A percentile compares a stretch with the other conserved stretches of the same genome.
These are phyloP conservation scores for Ceratocystis alfenasii DNA, from an alignment of 2,329 filamentous ascomycete species.

Conservation along the genomic window DNA sequence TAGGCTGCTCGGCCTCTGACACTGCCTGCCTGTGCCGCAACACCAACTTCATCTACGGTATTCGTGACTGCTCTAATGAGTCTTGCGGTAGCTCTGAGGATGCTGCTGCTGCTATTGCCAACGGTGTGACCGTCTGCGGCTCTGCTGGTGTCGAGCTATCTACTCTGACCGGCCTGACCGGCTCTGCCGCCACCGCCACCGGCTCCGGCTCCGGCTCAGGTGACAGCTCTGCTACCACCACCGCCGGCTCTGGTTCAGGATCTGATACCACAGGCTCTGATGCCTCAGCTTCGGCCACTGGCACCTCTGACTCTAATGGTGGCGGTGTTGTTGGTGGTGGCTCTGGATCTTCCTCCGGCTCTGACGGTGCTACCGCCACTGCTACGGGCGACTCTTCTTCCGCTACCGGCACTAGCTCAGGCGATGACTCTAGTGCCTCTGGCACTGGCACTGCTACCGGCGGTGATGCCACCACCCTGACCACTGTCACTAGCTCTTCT, in stretches of 20 bases:
- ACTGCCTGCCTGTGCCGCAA: constrained; percentile 38
- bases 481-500: constrained; percentile 25
- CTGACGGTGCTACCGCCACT: neutral
- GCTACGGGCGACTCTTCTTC: neutral
- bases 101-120: constrained; percentile 31
- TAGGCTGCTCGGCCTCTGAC: constrained; percentile 37
- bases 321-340: neutral
- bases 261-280: constrained; percentile 9
- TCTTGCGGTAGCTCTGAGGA: constrained; percentile 31
- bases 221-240: neutral
- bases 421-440: constrained; percentile 13
- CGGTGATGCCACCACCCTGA: constrained; percentile 23
- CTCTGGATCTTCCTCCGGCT: constrained; percentile 15
- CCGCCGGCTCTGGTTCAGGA: constrained; percentile 20
- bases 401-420: neutral
- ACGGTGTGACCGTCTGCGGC: constrained; percentile 33
- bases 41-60: constrained; percentile 37
- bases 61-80: constrained; percentile 40
- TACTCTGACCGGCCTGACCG: constrained; percentile 23
- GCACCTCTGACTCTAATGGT: neutral
- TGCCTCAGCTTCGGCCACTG: constrained; percentile 20
- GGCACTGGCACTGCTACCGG: constrained; percentile 20
- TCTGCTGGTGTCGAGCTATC: constrained; percentile 16
- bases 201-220: constrained; percentile 21
- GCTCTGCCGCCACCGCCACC: constrained; percentile 24